Base-by-base conservation (phyloP, 768 basidiomycete species). In the Tulasnella sp. region DNA sequence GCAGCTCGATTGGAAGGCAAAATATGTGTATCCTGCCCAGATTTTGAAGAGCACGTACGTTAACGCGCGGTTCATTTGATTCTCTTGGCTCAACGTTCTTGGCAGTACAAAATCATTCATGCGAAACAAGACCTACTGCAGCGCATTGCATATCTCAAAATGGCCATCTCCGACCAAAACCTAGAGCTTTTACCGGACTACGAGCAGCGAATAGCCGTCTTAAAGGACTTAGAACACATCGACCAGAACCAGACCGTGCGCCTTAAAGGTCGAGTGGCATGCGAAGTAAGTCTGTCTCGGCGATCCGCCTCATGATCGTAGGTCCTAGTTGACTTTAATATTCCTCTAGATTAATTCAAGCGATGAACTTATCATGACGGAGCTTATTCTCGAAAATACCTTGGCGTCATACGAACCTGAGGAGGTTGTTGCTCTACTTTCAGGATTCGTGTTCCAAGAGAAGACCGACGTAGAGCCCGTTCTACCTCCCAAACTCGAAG, bases 361-460 rank as follows among this genome's bases (percentile, higher is more conserved):
- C n/a, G 95, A 95, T 81, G 98, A 99, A 83, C 93, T 99, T 36
- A 90, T 99, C 73, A 88, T 99, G 72, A 99, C 98, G 0, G 98
- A 99, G 83, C 90, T 99, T 75, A 97, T 99, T 78, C 89, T 99
- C 75, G 98, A 99, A 83, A 99, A 99, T 83, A 93, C 94, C 39
- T 40, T 40, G 39, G 95, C 95, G 8, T 87, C 87, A 19, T 99
- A 94, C 84, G 96, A 96, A 71, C 95, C 98, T 0, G 95, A 96
- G 85, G 98, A 99, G 86, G 95, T 97, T 75, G 98, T 97, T 56
- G 97, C 98, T 2, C 88, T 99, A 38, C 89, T 99, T 7, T 98
- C 97, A 4, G 94, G 94, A 83, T 99, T 99, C 84, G 93, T 99
- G 58, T 99, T 99, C 85, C 98, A 99, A 85, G 98, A 99, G 84